Base-by-base conservation (phyloP, 495 filamentous ascomycete species). In the Annulohypoxylon moriforme region DNA sequence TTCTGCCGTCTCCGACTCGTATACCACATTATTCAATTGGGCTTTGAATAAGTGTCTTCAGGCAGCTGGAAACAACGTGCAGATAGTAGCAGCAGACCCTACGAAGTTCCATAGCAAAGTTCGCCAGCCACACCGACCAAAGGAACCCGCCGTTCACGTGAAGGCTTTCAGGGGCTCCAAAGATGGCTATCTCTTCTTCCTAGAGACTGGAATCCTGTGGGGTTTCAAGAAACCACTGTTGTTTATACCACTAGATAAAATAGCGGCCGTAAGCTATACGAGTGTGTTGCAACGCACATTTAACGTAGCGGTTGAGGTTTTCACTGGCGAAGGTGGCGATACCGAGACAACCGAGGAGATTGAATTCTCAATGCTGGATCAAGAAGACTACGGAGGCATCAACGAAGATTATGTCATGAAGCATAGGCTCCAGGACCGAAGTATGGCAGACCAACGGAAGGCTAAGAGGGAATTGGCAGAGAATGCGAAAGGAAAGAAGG, bases 151-250 rank as follows among this genome's bases (percentile, higher is more conserved):
- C n/a, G 94, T 92, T 70, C 93, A 97, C 77, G 89, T 97, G 18
- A 97, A 95, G 75, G 94, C 91, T 1, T 94, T 94, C 82, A 86
- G 94, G 42, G 96, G 96, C 1, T 94, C 89, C 72, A 99, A 99
- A 86, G 96, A 99, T 79, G 94, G 96, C 10, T 99, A 90, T 68
- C 85, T 99, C 10, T 98, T 97, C 80, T 91, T 98, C 76, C 84
- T 98, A 6, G 87, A 91, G 44, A 90, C 85, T 20, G 96, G 96
- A 1, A 95, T 99, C 49, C 77, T 99, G 29, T 99, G 92, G 85
- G 94, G 89, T 0, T 98, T 97, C 87, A 97, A 97, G 79, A 99
- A 99, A 76, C 96, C 96, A 0, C 82, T 99, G 24, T 74, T 93
- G 14, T 97, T 93, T 83, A 89, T 98, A 67, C 89, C 93, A 2